A percentile compares a stretch with the other conserved stretches of the same genome.
Conservation (phyloP, 371 early-diverging fungal species). For the Saksenaea vasiformis region DNA sequence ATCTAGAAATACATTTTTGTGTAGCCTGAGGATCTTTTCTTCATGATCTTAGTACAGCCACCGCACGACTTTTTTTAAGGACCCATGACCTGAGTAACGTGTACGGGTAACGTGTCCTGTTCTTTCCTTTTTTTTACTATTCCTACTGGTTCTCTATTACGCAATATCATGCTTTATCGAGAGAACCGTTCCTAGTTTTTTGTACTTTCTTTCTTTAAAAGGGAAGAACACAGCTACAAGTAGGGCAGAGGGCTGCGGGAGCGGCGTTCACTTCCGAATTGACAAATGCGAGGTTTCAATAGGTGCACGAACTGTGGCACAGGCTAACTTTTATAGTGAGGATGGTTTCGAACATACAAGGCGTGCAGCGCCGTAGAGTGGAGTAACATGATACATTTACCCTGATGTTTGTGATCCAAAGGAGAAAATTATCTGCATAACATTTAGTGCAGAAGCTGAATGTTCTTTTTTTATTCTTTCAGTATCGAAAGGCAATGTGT, state of each 20-base stretch:
- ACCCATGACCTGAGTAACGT: slow-evolving; percentile 5
- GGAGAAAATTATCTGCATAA: too few species aligned
- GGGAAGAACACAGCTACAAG: not conserved
- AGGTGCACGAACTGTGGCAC: not conserved
- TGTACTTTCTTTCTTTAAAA: not conserved
- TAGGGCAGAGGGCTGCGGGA: not conserved
- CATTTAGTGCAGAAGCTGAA: not conserved
- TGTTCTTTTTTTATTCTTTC: not conserved
- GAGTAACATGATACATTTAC: not conserved
- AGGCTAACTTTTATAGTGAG: not conserved
- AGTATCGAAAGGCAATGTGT: not conserved
- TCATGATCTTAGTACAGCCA: not conserved
- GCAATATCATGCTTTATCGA: not conserved
- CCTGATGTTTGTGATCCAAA: not conserved
- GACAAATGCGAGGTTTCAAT: not conserved
- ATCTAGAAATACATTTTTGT: not conserved
- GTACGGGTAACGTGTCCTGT: too few species aligned
- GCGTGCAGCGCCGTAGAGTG: not conserved
- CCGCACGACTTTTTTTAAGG: not conserved
- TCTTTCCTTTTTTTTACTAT: not conserved
- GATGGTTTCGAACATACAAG: not conserved
- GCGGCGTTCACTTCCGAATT: not conserved
- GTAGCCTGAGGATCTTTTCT: not conserved
- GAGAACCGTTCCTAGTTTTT: not conserved
- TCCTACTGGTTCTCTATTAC: not conserved